A percentile compares a stretch with the other conserved stretches of the same genome.
These are phyloP conservation scores for Zanthoxylum bungeanum DNA, from an alignment of 345 rosid genomes.

Conservation along the genomic window DNA sequence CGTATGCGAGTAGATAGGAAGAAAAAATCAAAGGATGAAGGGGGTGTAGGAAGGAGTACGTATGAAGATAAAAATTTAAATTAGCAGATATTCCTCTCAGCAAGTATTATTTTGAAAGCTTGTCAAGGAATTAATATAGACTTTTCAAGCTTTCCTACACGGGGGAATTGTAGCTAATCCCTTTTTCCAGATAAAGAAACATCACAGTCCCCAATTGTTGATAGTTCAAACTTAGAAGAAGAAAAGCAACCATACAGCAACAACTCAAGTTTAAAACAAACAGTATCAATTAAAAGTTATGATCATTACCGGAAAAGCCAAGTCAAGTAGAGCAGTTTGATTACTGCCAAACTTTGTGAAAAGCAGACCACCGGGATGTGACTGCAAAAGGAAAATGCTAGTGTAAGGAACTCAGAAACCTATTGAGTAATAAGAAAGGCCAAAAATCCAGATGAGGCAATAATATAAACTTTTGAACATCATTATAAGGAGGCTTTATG, in stretches of 20 bases:
- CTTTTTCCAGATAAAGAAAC: neutral
- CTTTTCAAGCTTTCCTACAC: neutral
- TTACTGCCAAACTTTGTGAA: conserved; percentile 83
- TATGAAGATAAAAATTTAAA: neutral
- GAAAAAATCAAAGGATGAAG: neutral
- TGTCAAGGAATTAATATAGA: neutral
- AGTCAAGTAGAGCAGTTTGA: conserved; percentile 84
- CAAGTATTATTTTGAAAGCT: neutral
- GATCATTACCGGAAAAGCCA: conserved; percentile 73
- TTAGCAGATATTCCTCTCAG: neutral
- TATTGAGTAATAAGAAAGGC: neutral
- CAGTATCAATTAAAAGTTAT: neutral
- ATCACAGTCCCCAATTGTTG: neutral
- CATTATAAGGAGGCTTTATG: no score
- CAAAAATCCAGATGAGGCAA: no score
- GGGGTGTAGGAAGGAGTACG: neutral
- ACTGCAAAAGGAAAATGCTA: conserved; percentile 49
- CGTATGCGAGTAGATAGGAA: neutral
- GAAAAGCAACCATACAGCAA: neutral
- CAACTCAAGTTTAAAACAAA: neutral
- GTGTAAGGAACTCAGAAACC: neutral
- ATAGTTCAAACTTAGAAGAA: neutral
- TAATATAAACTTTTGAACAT: no score
- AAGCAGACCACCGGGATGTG: conserved; percentile 83
- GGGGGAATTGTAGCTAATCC: neutral